Base-by-base conservation (phyloP, 2,329 filamentous ascomycete genomes). In the Trichothecium sympodiale region DNA sequence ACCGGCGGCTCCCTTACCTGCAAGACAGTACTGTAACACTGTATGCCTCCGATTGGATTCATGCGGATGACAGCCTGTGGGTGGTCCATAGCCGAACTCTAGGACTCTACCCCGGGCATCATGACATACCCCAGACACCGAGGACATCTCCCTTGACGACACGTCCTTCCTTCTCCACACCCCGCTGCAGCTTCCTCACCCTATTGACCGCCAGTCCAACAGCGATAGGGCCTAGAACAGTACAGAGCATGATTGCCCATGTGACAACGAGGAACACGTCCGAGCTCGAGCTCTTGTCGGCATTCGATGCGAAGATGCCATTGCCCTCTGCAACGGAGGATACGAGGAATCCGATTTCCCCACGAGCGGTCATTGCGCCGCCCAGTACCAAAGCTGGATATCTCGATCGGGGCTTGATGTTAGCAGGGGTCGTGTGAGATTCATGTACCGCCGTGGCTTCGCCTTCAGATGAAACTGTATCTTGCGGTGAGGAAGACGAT, bases 291-390 rank as follows among this genome's bases (percentile, higher is more conserved):
- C 23, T 3, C 13, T 39, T 12, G 31, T 27, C 4, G 33, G 30
- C 9, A 17, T 8, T 13, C 8, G 6, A 9, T 16, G 28, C 30
- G 14, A 70, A 70, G 12, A 68, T 54, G 0, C 61, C 60, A 2
- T 63, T 60, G 31, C 60, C 66, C 46, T 83, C 68, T 0, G 80
- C 80, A 0, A 87, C 54, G 0, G 78, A 74, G 1, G 78, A 77
- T 41, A 91, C 84, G 30, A 89, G 54, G 41, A 86, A 86, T 0
- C 83, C 82, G 25, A 89, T 84, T 51, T 91, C 83, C 1, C 83
- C 83, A n/a, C 83, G 67, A 0, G 83, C 75, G 0, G 81, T 71
- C 83, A 89, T 89, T 3, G 63, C 67, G 14, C 70, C 62, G 1
- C 77, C 77, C 0, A 88, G 57, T 3, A 88, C 75, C 0, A 69